Percentiles rank a stretch among this genome's conserved stretches.
Evolutionary conservation across 179 eudicot genomes (phyloP).

Genomic region (Camellia oleifera): DNA sequence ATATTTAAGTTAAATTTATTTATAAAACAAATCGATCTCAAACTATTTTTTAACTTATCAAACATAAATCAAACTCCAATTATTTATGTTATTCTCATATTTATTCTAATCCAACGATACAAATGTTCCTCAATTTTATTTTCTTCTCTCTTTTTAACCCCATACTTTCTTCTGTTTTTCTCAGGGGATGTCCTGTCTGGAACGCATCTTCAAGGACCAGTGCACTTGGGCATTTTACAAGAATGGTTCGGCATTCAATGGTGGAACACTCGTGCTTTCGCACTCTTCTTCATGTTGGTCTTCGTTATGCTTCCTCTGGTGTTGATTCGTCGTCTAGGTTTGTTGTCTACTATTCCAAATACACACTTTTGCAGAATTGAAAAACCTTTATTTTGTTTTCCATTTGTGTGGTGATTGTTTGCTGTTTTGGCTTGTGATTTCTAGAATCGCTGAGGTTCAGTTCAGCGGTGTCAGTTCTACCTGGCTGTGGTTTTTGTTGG

Average conservation of each 20-base stretch:
- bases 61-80: too few species aligned
- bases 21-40: too few species aligned
- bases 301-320: conserved; percentile 75
- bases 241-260: conserved; percentile 91
- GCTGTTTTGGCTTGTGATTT: background rate
- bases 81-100: too few species aligned
- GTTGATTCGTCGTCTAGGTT: conserved; percentile 76
- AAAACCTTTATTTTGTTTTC: background rate
- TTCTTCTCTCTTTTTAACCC: background rate
- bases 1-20: too few species aligned
- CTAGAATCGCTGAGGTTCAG: conserved; percentile 69
- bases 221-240: conserved; percentile 75
- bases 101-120: too few species aligned
- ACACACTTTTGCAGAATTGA: background rate
- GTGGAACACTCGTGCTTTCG: conserved; percentile 82
- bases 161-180: background rate
- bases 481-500: conserved; percentile 87
- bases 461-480: conserved; percentile 72
- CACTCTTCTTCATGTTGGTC: conserved; percentile 43
- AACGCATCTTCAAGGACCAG: conserved; percentile 44
- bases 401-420: background rate
- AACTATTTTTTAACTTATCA: too few species aligned
- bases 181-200: conserved; percentile 89
- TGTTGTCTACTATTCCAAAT: conserved; percentile 16
- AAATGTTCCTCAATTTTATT: too few species aligned